Base-by-base conservation (phyloP, 164 flowering plant genomes). In the Berberis thunbergii region DNA sequence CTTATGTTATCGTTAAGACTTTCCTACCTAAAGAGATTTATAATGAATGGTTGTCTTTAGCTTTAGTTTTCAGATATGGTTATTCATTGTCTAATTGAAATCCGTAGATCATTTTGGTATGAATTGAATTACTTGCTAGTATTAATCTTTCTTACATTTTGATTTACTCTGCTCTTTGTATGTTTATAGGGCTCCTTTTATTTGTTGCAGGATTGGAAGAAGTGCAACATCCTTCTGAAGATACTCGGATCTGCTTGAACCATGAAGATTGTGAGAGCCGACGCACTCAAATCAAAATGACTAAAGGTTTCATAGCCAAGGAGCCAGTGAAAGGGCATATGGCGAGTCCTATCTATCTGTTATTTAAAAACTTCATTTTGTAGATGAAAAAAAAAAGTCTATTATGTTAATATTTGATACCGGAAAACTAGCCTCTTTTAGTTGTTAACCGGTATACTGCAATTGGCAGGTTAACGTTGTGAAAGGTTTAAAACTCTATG, bases 291-390 rank as follows among this genome's bases (percentile, higher is more conserved):
- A 87, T 91, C 80, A 91, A 85, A 79, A 66, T 82, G 76, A 91
- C 87, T 62, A 89, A 91, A 84, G 91, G 97, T 68, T 87, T 87
- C 79, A 66, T 75, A 45, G 98, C 97, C 60, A 94, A 86, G 87
- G 98, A 94, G 82, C 83, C 81, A 61, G 90, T 91, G 66, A 86
- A 84, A 81, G 95, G 95, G 73, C 99, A 85, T 62, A 86, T 84
- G 97, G 97, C 75, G 82, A 88, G 96, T 86, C 79, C 79, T 71
- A 68, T 71, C 69, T 71, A 72, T 71, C 43, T 67, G 43, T 66
- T 7, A 66, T 73, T 63, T 45, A 55, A 5, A 43, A 57, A 45
- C 41, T 64, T 62, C 8, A 64, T 71, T 76, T 49, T 65, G 43
- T 65, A 58, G 61, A 61, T 26, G 62, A 63, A 64, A 68, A 64